Percentiles rank a stretch among this genome's conserved stretches.
Conservation (phyloP, 1,139 yeast species). For the Kodamaea alishanica region DNA sequence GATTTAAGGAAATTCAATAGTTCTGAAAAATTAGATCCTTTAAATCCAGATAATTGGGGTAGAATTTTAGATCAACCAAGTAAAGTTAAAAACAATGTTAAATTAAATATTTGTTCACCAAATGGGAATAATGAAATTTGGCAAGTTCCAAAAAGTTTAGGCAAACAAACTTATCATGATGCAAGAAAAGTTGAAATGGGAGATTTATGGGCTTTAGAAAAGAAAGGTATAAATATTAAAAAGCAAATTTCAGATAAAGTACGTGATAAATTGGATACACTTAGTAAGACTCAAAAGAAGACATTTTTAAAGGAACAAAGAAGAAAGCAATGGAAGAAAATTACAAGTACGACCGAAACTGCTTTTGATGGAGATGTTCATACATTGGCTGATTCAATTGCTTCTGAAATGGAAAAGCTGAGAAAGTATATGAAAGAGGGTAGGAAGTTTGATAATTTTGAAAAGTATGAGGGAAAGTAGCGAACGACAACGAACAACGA, state of each 20-base stretch:
- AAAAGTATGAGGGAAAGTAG: conserved; percentile 18
- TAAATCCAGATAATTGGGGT: conserved; percentile 55
- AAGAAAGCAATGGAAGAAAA: conserved; percentile 41
- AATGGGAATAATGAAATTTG: conserved; percentile 79
- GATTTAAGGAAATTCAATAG: conserved; percentile 27
- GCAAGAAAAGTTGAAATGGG: conserved; percentile 82
- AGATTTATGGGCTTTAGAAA: conserved; percentile 86
- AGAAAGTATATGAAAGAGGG: conserved; percentile 34
- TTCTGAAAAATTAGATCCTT: conserved; percentile 13
- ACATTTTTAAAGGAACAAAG: conserved; percentile 42
- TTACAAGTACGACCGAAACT: conserved; percentile 27
- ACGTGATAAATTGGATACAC: conserved; percentile 33
- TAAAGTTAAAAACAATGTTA: conserved; percentile 80
- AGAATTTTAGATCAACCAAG: conserved; percentile 70
- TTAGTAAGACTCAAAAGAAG: conserved; percentile 41
- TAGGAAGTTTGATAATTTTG: conserved; percentile 25
- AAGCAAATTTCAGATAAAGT: conserved; percentile 29
- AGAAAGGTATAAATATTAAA: conserved; percentile 54
- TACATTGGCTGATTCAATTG: conserved; percentile 34
- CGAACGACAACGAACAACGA: neutral
- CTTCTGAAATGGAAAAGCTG: conserved; percentile 32
- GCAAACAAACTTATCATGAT: conserved; percentile 78
- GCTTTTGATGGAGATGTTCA: conserved; percentile 35
- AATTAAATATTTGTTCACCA: conserved; percentile 74
- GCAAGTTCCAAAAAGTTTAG: conserved; percentile 79